These are phyloP conservation scores for Dentipellis fragilis DNA, from an alignment of 768 basidiomycete genomes.

Conservation along the genomic window DNA sequence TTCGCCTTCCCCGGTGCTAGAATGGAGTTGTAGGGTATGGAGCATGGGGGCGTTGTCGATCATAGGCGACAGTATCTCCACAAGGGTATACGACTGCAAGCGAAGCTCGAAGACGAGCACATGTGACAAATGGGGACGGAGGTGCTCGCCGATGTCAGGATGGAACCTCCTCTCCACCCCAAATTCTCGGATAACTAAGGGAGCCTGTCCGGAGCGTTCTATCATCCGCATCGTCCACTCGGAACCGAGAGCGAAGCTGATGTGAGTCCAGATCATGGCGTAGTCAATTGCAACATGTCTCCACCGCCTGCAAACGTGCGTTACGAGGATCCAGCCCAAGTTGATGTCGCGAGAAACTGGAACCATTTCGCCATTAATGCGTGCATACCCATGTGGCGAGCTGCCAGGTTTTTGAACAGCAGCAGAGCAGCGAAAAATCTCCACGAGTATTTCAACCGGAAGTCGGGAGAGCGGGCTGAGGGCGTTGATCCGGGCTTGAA, in stretches of 20 bases:
- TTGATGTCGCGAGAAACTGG: neutral
- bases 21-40: neutral
- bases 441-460: too few species aligned
- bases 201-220: neutral
- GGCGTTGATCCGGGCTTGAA: too few species aligned
- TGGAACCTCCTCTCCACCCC: neutral
- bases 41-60: neutral
- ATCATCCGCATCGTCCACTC: neutral
- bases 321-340: neutral
- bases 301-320: neutral
- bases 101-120: neutral
- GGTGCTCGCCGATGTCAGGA: neutral
- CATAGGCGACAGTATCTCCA: neutral
- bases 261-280: neutral
- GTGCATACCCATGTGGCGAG: too few species aligned
- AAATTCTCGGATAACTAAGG: neutral
- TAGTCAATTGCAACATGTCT: neutral
- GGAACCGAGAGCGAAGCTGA: neutral
- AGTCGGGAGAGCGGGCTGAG: too few species aligned
- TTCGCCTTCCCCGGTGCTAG: too few species aligned
- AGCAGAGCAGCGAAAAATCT: too few species aligned
- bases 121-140: neutral
- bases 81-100: neutral
- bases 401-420: too few species aligned
- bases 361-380: too few species aligned